phyloP scores from a whole-genome alignment of 257 asterid genomes.

The Prunella vulgaris region DNA sequence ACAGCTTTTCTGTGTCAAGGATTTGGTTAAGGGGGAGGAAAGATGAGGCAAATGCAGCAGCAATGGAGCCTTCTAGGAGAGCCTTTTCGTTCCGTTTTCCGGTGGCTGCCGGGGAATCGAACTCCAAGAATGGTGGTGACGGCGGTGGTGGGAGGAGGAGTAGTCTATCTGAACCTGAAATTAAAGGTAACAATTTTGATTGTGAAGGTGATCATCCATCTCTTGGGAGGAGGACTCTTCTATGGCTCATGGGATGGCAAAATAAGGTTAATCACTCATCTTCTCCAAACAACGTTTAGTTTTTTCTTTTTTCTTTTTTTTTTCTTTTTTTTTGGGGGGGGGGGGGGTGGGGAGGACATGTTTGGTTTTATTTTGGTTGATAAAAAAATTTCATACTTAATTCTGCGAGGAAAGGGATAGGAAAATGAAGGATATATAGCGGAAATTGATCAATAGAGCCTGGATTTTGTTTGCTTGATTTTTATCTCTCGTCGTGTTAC shows the following conservation, averaged over 20 bases:
- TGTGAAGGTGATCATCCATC: slow-evolving; percentile 48
- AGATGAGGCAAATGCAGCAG: slow-evolving; percentile 29
- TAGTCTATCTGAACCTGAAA: slow-evolving; percentile 41
- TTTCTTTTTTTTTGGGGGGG: not conserved
- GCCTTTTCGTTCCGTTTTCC: slow-evolving; percentile 60
- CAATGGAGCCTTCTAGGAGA: slow-evolving; percentile 38
- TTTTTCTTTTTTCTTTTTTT: too few species aligned
- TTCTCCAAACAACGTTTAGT: slow-evolving; percentile 42
- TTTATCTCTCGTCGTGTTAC: not conserved
- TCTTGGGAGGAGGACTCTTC: slow-evolving; percentile 57
- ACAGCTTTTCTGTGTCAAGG: slow-evolving; percentile 66
- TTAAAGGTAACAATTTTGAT: slow-evolving; percentile 43
- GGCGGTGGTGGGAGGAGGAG: slow-evolving; percentile 23
- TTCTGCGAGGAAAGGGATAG: not conserved
- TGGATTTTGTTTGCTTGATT: not conserved
- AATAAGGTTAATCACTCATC: slow-evolving; percentile 52
- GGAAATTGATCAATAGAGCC: not conserved
- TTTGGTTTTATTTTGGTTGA: slow-evolving; percentile 3
- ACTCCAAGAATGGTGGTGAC: slow-evolving; percentile 18
- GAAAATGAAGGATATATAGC: not conserved
- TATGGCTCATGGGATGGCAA: slow-evolving; percentile 66
- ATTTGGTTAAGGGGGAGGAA: slow-evolving; percentile 58
- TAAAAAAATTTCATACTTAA: too few species aligned
- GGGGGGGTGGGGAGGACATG: too few species aligned
- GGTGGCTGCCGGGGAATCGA: slow-evolving; percentile 23